Evolutionary conservation across 2,329 filamentous ascomycete genomes (phyloP), one percentile per base, ranked within the genome.

Genomic region (Bipolaris zeicola): DNA sequence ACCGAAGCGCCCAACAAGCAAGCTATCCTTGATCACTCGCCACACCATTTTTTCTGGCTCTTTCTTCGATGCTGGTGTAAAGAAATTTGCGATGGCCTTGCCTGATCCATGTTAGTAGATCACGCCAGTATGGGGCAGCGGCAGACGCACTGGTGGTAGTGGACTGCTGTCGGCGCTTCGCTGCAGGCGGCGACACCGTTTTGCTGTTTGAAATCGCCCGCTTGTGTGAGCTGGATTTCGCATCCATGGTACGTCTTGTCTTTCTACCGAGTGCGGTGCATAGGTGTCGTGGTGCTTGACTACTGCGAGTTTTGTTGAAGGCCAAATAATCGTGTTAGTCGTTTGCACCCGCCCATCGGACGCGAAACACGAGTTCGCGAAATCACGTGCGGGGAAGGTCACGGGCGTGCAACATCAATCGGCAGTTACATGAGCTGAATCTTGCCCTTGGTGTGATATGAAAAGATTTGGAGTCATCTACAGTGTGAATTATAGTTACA

Each of bases 21-120:
- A 80, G 3, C 89, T 89, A 72, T 80, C 88, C 73, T 84, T 89
- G 77, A 81, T 81, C 75, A 83, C 73, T 7, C 82, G 76, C 91
- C 95, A 98, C 8, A 77, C 80, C 48, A 90, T 86, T 55, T 85
- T 85, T 47, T 93, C 88, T 13, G 91, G 90, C 31, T 89, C 87
- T 73, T 96, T 97, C 74, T 96, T 86, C 0, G 92, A 97, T 0
- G 84, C 73, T 0, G 93, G 93, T 0, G 88, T 96, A 77, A 98
- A 98, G 80, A 98, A 98, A 51, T 85, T 91, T 18, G 90, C 85
- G 1, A 96, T 86, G 1, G 89, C 86, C 57, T 77, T 86, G 73
- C 87, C 89, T 91, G 62, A 3, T 10, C 24, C 45, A 37, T 47
- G 39, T 65, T n/a, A 66, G 50, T 34, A n/a, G 16, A 14, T 5